Conservation (phyloP, 2,329 filamentous ascomycete genomes). For the Calonectria pteridis region DNA sequence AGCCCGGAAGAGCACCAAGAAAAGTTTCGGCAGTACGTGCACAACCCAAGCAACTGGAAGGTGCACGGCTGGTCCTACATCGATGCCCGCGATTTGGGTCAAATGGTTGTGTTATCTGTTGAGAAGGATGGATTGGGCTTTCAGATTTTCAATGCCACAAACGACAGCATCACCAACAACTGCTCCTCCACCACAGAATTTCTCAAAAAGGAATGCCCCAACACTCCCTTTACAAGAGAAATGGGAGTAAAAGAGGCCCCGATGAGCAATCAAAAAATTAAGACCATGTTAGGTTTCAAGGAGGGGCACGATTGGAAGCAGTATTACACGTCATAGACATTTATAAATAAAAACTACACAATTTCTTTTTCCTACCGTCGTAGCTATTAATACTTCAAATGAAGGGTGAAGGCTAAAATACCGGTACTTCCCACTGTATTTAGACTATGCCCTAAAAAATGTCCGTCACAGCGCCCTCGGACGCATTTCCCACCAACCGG, state of each 20-base stretch:
- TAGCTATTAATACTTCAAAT: not conserved
- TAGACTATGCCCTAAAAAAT: not conserved
- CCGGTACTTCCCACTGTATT: no score
- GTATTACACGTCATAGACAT: not conserved
- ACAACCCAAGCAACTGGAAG: constrained; percentile 62
- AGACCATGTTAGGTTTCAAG: constrained; percentile 68
- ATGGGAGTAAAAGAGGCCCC: constrained; percentile 71
- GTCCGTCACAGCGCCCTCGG: not conserved
- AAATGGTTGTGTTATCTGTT: constrained; percentile 69
- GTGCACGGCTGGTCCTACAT: constrained; percentile 74
- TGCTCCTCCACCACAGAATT: constrained; percentile 59
- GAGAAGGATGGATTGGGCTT: constrained; percentile 68
- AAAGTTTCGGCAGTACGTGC: constrained; percentile 65
- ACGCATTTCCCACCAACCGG: not conserved
- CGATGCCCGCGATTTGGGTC: constrained; percentile 71
- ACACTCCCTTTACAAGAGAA: constrained; percentile 64
- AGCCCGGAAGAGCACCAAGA: constrained; percentile 70
- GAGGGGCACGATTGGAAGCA: constrained; percentile 68
- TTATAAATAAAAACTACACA: not conserved
- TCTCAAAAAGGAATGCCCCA: constrained; percentile 61
- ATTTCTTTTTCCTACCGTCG: not conserved
- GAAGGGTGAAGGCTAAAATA: not conserved
- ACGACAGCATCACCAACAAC: constrained; percentile 69
- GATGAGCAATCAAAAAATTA: constrained; percentile 71
- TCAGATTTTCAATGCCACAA: constrained; percentile 74